A percentile compares a stretch with the other conserved stretches of the same genome.
Evolutionary conservation across 306 rosid species (phyloP).

Genomic region (Fragaria iinumae): DNA sequence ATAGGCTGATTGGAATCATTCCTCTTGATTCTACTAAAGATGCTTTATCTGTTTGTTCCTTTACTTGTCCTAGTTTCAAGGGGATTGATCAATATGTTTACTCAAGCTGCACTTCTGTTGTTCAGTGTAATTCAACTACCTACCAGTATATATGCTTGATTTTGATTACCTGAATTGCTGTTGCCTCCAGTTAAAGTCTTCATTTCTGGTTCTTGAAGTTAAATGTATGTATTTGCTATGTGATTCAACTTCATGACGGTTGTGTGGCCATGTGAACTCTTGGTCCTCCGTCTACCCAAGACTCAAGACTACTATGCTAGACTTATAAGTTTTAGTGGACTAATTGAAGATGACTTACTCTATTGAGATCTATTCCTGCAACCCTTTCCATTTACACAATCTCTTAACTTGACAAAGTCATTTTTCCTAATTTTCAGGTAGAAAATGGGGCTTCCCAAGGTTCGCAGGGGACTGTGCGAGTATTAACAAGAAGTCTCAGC

Average conservation of each 20-base stretch:
- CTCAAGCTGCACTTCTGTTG: neutral
- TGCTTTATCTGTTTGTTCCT: neutral
- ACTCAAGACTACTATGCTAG: neutral
- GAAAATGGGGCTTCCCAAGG: conserved; percentile 89
- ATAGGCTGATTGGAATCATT: neutral
- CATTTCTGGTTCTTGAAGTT: conserved; percentile 6
- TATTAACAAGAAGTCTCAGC: conserved; percentile 57
- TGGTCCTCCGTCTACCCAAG: neutral
- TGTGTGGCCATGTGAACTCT: neutral
- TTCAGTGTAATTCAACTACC: neutral
- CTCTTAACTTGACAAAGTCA: neutral
- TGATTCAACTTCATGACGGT: neutral
- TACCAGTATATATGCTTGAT: neutral
- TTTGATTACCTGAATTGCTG: neutral
- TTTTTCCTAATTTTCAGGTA: conserved; percentile 50
- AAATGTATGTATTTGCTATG: neutral
- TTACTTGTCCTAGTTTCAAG: neutral
- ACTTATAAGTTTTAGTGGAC: neutral
- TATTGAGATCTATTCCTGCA: neutral
- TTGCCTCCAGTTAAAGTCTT: neutral
- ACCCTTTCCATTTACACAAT: neutral
- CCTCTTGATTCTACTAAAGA: neutral
- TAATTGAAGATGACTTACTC: neutral
- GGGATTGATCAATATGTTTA: conserved; percentile 2
- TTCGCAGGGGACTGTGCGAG: conserved; percentile 96